These are phyloP conservation scores for Entomortierella chlamydospora DNA, from an alignment of 192 early-diverging fungal genomes.

Conservation along the genomic window DNA sequence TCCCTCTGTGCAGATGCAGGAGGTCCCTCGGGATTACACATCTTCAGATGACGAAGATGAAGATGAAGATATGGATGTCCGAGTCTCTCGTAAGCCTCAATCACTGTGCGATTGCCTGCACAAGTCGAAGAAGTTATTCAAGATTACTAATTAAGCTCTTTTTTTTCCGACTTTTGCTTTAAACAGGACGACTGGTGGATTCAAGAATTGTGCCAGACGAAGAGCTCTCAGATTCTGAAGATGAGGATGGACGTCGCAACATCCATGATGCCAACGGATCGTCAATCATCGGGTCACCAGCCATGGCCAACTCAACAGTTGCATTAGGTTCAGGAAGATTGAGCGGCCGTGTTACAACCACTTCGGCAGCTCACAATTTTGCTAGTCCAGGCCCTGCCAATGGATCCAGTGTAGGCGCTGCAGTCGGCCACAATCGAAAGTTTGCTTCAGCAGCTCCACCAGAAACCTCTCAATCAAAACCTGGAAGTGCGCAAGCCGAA, in stretches of 20 bases:
- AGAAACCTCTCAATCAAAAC: slow-evolving; percentile 7
- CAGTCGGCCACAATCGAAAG: slow-evolving; percentile 15
- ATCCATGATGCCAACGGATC: slow-evolving; percentile 37
- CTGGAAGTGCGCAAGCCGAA: slow-evolving; percentile 25
- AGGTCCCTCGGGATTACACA: slow-evolving; percentile 78
- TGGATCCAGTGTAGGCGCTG: slow-evolving; percentile 7
- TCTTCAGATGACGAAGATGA: slow-evolving; percentile 79
- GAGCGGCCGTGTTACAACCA: slow-evolving; percentile 33
- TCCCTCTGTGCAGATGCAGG: slow-evolving; percentile 80
- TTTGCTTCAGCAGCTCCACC: slow-evolving; percentile 6
- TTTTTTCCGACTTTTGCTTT: not conserved
- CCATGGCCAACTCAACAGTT: slow-evolving; percentile 1
- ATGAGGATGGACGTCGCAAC: slow-evolving; percentile 66
- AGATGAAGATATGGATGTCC: slow-evolving; percentile 66
- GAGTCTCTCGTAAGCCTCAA: slow-evolving; percentile 70
- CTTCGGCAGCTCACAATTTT: slow-evolving; percentile 40
- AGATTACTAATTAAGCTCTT: not conserved
- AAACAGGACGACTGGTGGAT: slow-evolving; percentile 71
- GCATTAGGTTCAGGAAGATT: slow-evolving; percentile 24
- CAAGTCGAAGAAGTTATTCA: not conserved
- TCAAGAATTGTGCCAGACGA: slow-evolving; percentile 73
- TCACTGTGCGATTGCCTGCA: not conserved
- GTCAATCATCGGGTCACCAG: slow-evolving; percentile 28
- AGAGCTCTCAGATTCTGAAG: slow-evolving; percentile 84
- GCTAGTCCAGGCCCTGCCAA: slow-evolving; percentile 20